Evolutionary conservation across 495 filamentous ascomycete genomes (phyloP), one percentile per base, ranked within the genome.

Genomic region (Penicillium angulare): DNA sequence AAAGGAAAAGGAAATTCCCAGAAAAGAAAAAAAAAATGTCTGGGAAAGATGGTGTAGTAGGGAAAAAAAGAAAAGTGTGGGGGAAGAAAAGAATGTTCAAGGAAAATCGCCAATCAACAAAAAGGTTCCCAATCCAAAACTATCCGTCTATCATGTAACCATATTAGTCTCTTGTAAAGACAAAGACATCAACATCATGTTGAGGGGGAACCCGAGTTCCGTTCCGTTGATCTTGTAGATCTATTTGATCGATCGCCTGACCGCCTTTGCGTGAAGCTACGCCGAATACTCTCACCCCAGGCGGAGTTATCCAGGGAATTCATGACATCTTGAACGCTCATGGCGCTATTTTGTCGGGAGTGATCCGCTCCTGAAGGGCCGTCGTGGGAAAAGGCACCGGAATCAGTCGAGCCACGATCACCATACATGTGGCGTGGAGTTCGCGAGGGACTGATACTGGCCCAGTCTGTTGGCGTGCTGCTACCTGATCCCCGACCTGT

Each of bases 251-350:
- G 13, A 6, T 38, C 45, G n/a, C 20, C 22, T 5, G 31, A 22
- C n/a, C 82, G 81, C 55, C 85, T 82, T 71, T 84, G 80, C 41
- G 89, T 95, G 53, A 93, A 89, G 69, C 90, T 95, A 47, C 90
- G 80, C 51, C 90, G 78, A 42, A 97, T 89, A 75, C 90, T 95
- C 69, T 91, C 86, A 43, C 91, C 88, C 92, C 92, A 97, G 16
- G 86, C 88, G 32, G 90, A 93, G 54, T 89, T 85, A 56, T 89
- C 87, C 22, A 97, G 75, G 59, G 90, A 84, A 47, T 88, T 80
- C 70, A 91, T 81, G 51, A 93, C 86, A 62, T 92, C 86, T 39
- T 85, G 80, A 41, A 86, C 84, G 52, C 84, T 89, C 49, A 92
- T 87, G 22, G 79, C 73, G 61, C 87, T 92, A 52, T 83, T 69